Evolutionary conservation across 2,329 filamentous ascomycete species (phyloP).

Genomic region (Aspergillus vadensis): DNA sequence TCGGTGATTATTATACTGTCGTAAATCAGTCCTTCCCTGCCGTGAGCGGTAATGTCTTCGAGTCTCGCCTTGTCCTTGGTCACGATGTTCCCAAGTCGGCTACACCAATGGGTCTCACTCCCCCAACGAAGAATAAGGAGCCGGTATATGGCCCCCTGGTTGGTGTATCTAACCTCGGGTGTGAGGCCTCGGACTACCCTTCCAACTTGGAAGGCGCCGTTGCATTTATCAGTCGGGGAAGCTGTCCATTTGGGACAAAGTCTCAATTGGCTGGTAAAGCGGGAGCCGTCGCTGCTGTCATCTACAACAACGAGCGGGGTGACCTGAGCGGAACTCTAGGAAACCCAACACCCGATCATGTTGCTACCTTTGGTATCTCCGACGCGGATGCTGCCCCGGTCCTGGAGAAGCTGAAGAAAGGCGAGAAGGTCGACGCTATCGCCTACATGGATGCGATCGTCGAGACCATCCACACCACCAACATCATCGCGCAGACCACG

Average conservation of each 20-base stretch:
- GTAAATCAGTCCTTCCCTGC: constrained; percentile 61
- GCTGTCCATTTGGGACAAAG: constrained; percentile 72
- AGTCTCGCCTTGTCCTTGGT: constrained; percentile 62
- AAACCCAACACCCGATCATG: constrained; percentile 54
- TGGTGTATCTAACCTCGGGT: constrained; percentile 62
- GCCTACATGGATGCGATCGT: constrained; percentile 49
- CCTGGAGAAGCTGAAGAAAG: constrained; percentile 55
- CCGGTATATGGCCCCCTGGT: constrained; percentile 53
- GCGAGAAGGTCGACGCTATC: constrained; percentile 40
- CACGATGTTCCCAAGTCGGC: constrained; percentile 56
- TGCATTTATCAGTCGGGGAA: constrained; percentile 69
- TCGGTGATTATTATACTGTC: constrained; percentile 36
- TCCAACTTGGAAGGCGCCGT: constrained; percentile 60
- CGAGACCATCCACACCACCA: constrained; percentile 53
- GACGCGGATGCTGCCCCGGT: constrained; percentile 62
- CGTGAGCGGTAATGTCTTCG: constrained; percentile 61
- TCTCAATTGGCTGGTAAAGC: constrained; percentile 67
- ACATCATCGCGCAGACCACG: constrained; percentile 62
- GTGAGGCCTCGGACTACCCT: constrained; percentile 65
- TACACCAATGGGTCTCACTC: constrained; percentile 65
- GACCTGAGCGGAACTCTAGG: constrained; percentile 69
- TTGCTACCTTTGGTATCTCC: constrained; percentile 67
- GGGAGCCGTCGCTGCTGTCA: constrained; percentile 70
- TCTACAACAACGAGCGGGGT: constrained; percentile 72
- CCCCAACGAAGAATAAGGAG: constrained; percentile 38